Conservation (phyloP, 1,284 basidiomycete genomes). For the Phenoliferia sp. region DNA sequence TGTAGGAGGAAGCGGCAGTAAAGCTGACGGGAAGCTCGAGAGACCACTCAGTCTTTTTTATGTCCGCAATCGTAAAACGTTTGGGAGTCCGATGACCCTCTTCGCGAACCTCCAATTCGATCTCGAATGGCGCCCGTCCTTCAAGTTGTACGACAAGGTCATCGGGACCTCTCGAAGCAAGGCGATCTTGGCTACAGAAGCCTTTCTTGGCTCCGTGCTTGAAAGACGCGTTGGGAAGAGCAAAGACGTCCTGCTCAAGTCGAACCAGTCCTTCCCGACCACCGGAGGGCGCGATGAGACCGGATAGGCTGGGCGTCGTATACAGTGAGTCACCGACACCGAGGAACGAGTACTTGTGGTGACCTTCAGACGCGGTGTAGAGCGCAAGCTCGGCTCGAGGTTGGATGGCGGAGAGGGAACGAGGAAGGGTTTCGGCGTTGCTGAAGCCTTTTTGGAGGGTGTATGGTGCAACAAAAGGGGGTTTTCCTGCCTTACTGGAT, state of each 20-base stretch:
- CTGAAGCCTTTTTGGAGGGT: constrained; percentile 27
- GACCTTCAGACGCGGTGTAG: constrained; percentile 68
- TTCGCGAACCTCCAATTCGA: constrained; percentile 70
- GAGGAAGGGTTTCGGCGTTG: constrained; percentile 9
- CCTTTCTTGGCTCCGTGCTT: constrained; percentile 59
- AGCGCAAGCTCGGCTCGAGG: constrained; percentile 46
- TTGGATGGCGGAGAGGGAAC: constrained; percentile 29
- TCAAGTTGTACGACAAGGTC: constrained; percentile 56
- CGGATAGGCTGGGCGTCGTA: constrained; percentile 49
- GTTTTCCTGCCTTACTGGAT: constrained; percentile 21
- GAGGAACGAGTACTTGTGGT: constrained; percentile 81
- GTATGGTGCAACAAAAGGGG: constrained; percentile 33
- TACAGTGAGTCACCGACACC: constrained; percentile 86
- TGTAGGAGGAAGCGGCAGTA: constrained; percentile 70
- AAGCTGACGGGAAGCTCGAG: constrained; percentile 71
- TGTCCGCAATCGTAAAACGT: constrained; percentile 52
- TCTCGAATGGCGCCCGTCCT: constrained; percentile 81
- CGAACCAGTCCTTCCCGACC: constrained; percentile 35
- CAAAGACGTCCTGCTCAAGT: constrained; percentile 78
- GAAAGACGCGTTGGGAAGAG: constrained; percentile 72
- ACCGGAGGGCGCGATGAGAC: constrained; percentile 44
- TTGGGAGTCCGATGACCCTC: constrained; percentile 61
- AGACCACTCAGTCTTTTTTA: constrained; percentile 62
- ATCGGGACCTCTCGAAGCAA: constrained; percentile 53
- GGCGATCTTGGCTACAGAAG: constrained; percentile 69